Evolutionary conservation across 2,329 filamentous ascomycete genomes (phyloP).

Genomic region (Ceratocystis harringtonii): DNA sequence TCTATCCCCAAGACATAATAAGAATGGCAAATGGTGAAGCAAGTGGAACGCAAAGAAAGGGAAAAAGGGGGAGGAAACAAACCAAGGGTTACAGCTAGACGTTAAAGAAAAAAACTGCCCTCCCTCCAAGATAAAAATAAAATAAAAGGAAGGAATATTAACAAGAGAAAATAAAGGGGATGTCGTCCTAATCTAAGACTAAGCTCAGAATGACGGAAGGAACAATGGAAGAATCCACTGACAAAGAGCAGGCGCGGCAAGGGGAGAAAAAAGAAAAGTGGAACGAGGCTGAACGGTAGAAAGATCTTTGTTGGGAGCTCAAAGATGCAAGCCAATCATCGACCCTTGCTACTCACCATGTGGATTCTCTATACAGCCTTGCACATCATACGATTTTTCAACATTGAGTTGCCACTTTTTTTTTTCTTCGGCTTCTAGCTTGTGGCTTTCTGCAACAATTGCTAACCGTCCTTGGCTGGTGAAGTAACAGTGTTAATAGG

Average conservation of each 20-base stretch:
- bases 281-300: conserved; percentile 12
- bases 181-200: neutral
- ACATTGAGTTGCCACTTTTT: conserved; percentile 17
- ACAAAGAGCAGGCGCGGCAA: neutral
- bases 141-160: neutral
- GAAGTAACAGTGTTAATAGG: neutral
- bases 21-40: neutral
- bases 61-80: neutral
- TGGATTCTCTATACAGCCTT: conserved; percentile 25
- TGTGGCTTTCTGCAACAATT: conserved; percentile 4
- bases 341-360: neutral
- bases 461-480: neutral
- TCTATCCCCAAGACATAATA: neutral
- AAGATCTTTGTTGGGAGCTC: neutral
- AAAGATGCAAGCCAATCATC: conserved; percentile 11
- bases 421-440: conserved; percentile 19
- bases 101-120: neutral
- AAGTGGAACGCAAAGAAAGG: neutral
- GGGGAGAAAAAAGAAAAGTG: neutral
- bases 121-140: neutral
- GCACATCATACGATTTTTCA: conserved; percentile 28
- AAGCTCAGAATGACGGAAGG: neutral
- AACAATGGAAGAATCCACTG: conserved; percentile 2
- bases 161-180: neutral
- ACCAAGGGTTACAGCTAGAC: neutral